Evolutionary conservation across 345 rosid species (phyloP).

Genomic region (Theobroma cacao): DNA sequence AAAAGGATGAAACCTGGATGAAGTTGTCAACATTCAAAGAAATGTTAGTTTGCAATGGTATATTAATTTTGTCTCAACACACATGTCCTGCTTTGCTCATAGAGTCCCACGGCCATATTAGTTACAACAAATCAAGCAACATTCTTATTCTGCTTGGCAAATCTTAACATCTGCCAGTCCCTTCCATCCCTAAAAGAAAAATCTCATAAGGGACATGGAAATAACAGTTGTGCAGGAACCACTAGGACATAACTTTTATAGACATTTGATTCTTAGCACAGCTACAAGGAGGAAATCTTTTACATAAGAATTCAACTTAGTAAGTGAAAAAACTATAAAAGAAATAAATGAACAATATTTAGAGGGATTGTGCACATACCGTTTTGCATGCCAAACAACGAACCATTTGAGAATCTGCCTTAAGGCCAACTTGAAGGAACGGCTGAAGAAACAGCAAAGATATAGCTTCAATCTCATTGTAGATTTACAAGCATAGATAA

Average conservation of each 20-base stretch:
- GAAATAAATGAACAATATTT: not conserved
- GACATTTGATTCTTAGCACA: not conserved
- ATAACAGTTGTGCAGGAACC: not conserved
- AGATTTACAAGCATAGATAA: not conserved
- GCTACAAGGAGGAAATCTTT: not conserved
- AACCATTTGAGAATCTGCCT: constrained; percentile 55
- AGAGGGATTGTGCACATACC: constrained; percentile 37
- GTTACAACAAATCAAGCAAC: too few relatives aligned
- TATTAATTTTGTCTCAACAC: not conserved
- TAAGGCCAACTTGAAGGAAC: constrained; percentile 70
- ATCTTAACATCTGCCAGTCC: not conserved
- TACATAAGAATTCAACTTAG: not conserved
- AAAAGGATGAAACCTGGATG: constrained; percentile 59
- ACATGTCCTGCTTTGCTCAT: not conserved
- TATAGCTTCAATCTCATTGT: not conserved
- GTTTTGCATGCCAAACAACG: constrained; percentile 78
- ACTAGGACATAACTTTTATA: not conserved
- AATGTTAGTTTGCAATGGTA: not conserved
- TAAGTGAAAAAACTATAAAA: not conserved
- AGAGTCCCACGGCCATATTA: not conserved
- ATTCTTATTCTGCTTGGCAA: not conserved
- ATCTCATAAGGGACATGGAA: not conserved
- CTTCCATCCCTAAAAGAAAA: not conserved
- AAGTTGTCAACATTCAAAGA: constrained; percentile 1
- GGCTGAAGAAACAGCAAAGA: constrained; percentile 39